Evolutionary conservation across 495 filamentous ascomycete genomes (phyloP).

Genomic region (Emericellopsis terricola): DNA sequence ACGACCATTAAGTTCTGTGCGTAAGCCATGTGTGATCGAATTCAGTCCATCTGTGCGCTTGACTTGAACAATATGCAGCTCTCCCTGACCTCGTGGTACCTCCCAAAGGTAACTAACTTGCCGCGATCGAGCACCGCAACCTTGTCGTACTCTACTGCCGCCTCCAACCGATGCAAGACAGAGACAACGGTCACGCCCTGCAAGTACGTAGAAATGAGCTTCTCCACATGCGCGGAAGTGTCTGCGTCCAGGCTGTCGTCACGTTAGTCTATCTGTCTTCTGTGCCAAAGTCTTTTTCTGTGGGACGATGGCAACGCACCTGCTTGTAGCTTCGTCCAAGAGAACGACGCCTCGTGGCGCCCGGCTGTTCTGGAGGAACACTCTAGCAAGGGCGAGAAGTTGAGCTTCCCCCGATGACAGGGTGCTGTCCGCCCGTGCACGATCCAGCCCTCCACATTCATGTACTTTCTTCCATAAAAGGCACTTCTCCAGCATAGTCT

Average conservation of each 20-base stretch:
- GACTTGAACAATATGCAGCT: too few species aligned
- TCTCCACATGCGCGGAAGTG: constrained; percentile 12
- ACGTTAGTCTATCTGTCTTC: neutral
- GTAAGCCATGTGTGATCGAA: too few species aligned
- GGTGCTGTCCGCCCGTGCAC: constrained; percentile 12
- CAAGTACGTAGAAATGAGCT: too few species aligned
- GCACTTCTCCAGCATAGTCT: constrained; percentile 21
- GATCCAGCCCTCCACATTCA: constrained; percentile 25
- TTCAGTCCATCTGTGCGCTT: too few species aligned
- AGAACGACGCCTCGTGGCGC: constrained; percentile 10
- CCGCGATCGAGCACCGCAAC: too few species aligned
- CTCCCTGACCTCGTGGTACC: too few species aligned
- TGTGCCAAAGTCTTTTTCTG: too few species aligned
- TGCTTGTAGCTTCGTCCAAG: constrained; percentile 15
- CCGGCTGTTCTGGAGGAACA: constrained; percentile 30
- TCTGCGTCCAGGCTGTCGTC: constrained; percentile 10
- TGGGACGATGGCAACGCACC: too few species aligned
- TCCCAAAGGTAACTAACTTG: too few species aligned
- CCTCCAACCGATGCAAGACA: constrained; percentile 21
- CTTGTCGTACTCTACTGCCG: too few species aligned
- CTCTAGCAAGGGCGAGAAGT: constrained; percentile 42
- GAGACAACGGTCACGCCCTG: constrained; percentile 31
- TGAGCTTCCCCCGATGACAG: constrained; percentile 43
- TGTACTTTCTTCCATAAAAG: constrained; percentile 21
- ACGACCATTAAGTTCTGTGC: too few species aligned